Base-by-base conservation (phyloP, 352 stramenopile species). In the Globisporangium okanoganense region DNA sequence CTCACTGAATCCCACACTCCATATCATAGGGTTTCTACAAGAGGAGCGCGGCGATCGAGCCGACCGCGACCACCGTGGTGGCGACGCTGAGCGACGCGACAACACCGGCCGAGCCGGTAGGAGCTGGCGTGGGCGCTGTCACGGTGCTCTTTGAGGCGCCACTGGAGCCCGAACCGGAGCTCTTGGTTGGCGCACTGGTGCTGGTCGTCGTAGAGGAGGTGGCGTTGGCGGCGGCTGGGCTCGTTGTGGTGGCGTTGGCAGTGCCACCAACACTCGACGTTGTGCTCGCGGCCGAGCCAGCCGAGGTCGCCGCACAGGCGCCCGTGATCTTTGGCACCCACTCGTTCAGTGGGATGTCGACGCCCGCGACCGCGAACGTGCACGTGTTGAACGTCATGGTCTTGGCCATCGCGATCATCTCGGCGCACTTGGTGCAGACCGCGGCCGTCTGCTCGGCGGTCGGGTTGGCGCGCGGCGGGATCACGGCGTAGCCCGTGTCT, bases 361-460 rank as follows among this genome's bases (percentile, higher is more conserved):
- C 58, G 27, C 58, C 49, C 27, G n/a, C 29, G 27, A 64, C 47
- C 47, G 24, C 20, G 25, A 64, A 58, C 18, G 49, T 58, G 38
- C 58, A 64, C 38, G 48, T 33, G 18, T 40, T 49, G 58, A 64
- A 64, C 10, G 35, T 64, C 47, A 57, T 56, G 35, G 36, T 58
- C 45, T 50, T 58, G 33, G 49, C 49, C 10, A n/a, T 40, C 14
- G 58, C 35, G 48, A 64, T 58, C 24, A 58, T 33, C 10, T 64
- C 58, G 33, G 47, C 5, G 5, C 58, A 64, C 49, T 58, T 58
- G 18, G 58, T 10, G 27, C 58, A 64, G 25, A 58, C 47, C 29
- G 44, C 38, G 5, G 49, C 7, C 22, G 36, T 20, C 36, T 63
- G 45, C 38, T 56, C 20, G 14, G 43, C 56, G n/a, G 56, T 62